phyloP scores from a whole-genome alignment of 2,329 filamentous ascomycete species.

The Trichoderma sp. region DNA sequence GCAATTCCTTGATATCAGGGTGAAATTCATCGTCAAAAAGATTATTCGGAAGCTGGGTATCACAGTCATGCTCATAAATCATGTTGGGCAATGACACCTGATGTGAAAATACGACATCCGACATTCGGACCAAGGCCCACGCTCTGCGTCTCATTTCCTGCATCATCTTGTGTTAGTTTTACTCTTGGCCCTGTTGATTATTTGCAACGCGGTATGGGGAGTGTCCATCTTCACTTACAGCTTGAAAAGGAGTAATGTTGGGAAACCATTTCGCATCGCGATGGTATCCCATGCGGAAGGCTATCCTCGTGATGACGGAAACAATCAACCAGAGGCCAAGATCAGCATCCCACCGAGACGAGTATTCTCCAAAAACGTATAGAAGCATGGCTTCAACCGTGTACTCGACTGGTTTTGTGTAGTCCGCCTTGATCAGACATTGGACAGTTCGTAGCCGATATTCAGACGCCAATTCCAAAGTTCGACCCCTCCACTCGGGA shows the following conservation, averaged over 20 bases:
- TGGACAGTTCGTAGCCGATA: slow-evolving; percentile 76
- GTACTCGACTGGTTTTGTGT: slow-evolving; percentile 72
- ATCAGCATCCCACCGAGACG: slow-evolving; percentile 72
- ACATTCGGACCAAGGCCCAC: slow-evolving; percentile 72
- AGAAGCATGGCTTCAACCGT: slow-evolving; percentile 78
- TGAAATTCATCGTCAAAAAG: slow-evolving; percentile 80
- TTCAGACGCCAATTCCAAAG: slow-evolving; percentile 60
- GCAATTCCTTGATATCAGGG: slow-evolving; percentile 66
- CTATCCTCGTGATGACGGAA: slow-evolving; percentile 57
- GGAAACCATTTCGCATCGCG: slow-evolving; percentile 75
- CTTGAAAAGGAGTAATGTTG: slow-evolving; percentile 71
- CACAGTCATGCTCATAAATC: slow-evolving; percentile 73
- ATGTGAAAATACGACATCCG: slow-evolving; percentile 76
- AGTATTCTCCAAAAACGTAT: slow-evolving; percentile 75
- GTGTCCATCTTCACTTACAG: slow-evolving; percentile 44
- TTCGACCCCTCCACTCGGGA: slow-evolving; percentile 71
- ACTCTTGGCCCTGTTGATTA: background rate
- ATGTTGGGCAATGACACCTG: slow-evolving; percentile 68
- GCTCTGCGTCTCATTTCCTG: slow-evolving; percentile 70
- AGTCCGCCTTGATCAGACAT: slow-evolving; percentile 74
- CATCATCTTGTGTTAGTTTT: background rate
- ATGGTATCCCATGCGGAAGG: slow-evolving; percentile 74
- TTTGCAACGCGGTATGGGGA: background rate
- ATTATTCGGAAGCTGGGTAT: slow-evolving; percentile 74
- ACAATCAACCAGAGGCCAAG: slow-evolving; percentile 63